Evolutionary conservation across 2,329 filamentous ascomycete species (phyloP), one percentile per base, ranked within the genome.

Genomic region (Xylaria sp.): DNA sequence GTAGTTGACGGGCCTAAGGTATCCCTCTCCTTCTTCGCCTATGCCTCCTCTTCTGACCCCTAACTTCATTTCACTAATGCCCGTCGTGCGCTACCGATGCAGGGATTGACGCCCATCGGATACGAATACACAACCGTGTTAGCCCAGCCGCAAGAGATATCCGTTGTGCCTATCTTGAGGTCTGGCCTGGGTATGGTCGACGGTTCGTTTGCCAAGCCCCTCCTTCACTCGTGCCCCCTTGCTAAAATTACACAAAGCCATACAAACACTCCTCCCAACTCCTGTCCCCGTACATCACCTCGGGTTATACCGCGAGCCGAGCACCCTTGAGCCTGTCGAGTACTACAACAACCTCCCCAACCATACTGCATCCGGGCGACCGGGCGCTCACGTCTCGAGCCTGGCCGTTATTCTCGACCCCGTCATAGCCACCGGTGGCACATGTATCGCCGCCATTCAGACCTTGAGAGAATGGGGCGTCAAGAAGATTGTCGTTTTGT

Each of bases 271-370:
- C 74, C 92, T 98, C 66, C 94, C 95, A 20, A 77, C 80, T 42
- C 87, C 93, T 15, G 92, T 95, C 36, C 90, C 94, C 6, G 88
- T 97, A 70, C 94, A 98, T 82, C 95, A 98, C 79, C 90, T 98
- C 7, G 95, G 96, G 72, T 90, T 98, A 76, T 98, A 95, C 85
- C 93, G 94, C 76, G 94, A 97, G 78, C 93, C 92, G 67, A 88
- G 89, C 63, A 95, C 92, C 50, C 89, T 97, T 63, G 89, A 93
- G 75, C 93, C 94, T 2, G 94, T 97, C 65, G 94, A 97, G 81
- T 97, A 97, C 86, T 97, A 97, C 87, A 97, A 97, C 85, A 97
- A 97, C 80, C 89, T 97, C 22, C 94, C 94, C 39, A 90, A 92
- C 80, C 91, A 93, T 81, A 77, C 84, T 44, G 76, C 83, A 73